phyloP scores from a whole-genome alignment of 164 flowering plant species.

The Macadamia integrifolia region DNA sequence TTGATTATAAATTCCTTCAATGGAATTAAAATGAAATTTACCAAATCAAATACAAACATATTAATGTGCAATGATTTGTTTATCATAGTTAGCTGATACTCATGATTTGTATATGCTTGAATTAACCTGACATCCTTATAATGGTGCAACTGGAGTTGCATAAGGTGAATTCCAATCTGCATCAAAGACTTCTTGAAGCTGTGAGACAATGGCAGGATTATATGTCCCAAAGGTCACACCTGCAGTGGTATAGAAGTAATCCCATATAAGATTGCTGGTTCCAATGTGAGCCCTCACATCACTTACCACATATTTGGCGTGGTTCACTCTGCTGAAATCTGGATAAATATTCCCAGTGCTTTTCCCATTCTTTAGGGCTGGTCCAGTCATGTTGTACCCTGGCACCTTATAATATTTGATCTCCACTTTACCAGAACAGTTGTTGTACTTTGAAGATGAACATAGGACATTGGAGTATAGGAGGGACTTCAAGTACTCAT shows the following conservation, averaged over 20 bases:
- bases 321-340: conserved; percentile 75
- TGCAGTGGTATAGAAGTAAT: conserved; percentile 79
- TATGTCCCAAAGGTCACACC: conserved; percentile 92
- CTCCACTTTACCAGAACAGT: conserved; percentile 70
- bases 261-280: conserved; percentile 96
- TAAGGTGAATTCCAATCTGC: conserved; percentile 97
- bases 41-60: no score
- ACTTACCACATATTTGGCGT: conserved; percentile 89
- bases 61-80: no score
- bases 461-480: conserved; percentile 76
- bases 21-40: no score
- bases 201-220: conserved; percentile 62
- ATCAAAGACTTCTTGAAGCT: conserved; percentile 76
- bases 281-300: conserved; percentile 81
- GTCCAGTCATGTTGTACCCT: conserved; percentile 78
- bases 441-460: conserved; percentile 65
- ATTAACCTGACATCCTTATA: conserved; percentile 25
- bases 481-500: conserved; percentile 71
- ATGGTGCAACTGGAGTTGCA: conserved; percentile 55
- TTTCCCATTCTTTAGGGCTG: conserved; percentile 44
- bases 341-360: conserved; percentile 76
- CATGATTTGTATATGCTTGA: conserved; percentile 19
- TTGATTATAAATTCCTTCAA: no score
- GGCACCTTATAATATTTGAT: conserved; percentile 82
- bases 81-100: no score